phyloP scores from a whole-genome alignment of 352 stramenopile species.

The Globisporangium radiosum region DNA sequence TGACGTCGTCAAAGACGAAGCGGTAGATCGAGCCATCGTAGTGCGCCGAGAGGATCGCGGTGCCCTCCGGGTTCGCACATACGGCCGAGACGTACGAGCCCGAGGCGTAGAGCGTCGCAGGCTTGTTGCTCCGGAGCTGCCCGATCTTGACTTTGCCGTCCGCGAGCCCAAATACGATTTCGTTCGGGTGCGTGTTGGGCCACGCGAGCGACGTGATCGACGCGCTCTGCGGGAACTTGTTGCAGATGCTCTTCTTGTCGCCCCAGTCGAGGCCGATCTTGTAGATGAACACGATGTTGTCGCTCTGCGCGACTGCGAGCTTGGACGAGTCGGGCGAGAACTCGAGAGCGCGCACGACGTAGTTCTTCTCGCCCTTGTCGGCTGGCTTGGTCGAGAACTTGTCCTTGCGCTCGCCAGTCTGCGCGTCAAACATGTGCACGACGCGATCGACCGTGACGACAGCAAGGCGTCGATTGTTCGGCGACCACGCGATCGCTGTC shows the following conservation, averaged over 20 bases:
- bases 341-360: conserved; percentile 86
- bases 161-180: conserved; percentile 92
- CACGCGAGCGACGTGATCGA: conserved; percentile 88
- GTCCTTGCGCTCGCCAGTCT: conserved; percentile 89
- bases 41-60: conserved; percentile 86
- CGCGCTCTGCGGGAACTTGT: conserved; percentile 88
- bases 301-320: conserved; percentile 92
- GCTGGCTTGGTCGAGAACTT: conserved; percentile 95
- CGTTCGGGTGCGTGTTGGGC: conserved; percentile 86
- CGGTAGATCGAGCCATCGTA: conserved; percentile 91
- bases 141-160: conserved; percentile 93
- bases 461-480: conserved; percentile 90
- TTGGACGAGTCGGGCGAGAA: conserved; percentile 93
- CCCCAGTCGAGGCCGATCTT: conserved; percentile 92
- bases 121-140: conserved; percentile 91
- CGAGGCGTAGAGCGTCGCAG: conserved; percentile 82
- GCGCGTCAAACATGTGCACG: conserved; percentile 91
- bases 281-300: conserved; percentile 97
- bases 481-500: conserved; percentile 88
- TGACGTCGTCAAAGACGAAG: conserved; percentile 89
- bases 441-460: conserved; percentile 91
- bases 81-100: conserved; percentile 81
- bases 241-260: conserved; percentile 96
- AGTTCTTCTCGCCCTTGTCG: conserved; percentile 94
- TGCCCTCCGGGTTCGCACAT: conserved; percentile 85